These are phyloP conservation scores for Halophytophthora polymorphica DNA, from an alignment of 352 stramenopile genomes.

Conservation along the genomic window DNA sequence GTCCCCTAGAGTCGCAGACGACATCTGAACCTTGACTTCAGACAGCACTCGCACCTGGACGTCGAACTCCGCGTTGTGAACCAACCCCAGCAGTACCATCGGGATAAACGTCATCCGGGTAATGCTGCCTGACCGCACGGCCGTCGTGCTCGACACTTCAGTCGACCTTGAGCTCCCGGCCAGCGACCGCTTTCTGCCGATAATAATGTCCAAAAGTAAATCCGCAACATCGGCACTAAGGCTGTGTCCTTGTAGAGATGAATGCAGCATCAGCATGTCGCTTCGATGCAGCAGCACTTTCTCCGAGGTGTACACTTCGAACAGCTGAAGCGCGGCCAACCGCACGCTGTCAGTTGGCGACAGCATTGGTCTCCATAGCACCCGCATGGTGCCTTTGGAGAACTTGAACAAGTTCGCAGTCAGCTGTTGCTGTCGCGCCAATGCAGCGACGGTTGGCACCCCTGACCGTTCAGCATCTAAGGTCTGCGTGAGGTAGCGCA, in stretches of 20 bases:
- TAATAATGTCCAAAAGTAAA: constrained; percentile 59
- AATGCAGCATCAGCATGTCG: constrained; percentile 66
- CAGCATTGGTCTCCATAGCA: constrained; percentile 66
- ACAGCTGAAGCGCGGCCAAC: constrained; percentile 55
- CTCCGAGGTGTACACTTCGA: constrained; percentile 69
- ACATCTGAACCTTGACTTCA: constrained; percentile 53
- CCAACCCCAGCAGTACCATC: constrained; percentile 46
- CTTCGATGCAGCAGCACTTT: constrained; percentile 52
- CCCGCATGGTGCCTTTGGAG: constrained; percentile 56
- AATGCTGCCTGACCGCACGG: constrained; percentile 38
- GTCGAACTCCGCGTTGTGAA: constrained; percentile 41
- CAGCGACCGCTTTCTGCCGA: constrained; percentile 39
- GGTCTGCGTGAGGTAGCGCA: constrained; percentile 56
- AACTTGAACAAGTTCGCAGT: constrained; percentile 41
- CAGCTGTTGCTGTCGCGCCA: constrained; percentile 29
- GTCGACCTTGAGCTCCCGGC: constrained; percentile 8
- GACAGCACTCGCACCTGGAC: constrained; percentile 52
- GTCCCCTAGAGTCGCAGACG: constrained; percentile 39
- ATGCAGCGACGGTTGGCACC: constrained; percentile 15
- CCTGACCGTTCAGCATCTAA: constrained; percentile 29
- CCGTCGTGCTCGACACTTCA: background rate
- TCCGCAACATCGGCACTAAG: constrained; percentile 45
- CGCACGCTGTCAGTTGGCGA: constrained; percentile 45
- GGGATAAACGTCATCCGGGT: constrained; percentile 56
- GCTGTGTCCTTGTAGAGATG: constrained; percentile 44